These are phyloP conservation scores for Pisolithus orientalis DNA, from an alignment of 768 basidiomycete genomes.

Conservation along the genomic window DNA sequence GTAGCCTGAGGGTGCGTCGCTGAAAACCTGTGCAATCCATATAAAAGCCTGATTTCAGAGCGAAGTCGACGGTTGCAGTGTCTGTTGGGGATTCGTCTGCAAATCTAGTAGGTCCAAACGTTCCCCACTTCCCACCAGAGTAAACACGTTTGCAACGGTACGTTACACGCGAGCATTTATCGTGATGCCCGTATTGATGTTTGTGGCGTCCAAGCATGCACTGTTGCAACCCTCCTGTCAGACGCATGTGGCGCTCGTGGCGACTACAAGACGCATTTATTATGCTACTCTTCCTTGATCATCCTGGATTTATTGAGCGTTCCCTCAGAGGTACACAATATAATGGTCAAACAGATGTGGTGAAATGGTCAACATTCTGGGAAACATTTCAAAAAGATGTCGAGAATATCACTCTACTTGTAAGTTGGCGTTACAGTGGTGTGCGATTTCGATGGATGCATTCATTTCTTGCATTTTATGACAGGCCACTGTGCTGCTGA, in stretches of 20 bases:
- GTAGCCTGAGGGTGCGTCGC: too few species aligned
- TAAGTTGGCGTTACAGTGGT: neutral
- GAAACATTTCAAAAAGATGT: neutral
- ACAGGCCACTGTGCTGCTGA: neutral
- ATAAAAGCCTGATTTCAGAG: too few species aligned
- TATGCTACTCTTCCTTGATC: neutral
- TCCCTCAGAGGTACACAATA: neutral
- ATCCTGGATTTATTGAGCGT: neutral
- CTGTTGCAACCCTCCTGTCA: neutral
- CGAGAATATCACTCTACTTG: neutral
- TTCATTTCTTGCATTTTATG: neutral
- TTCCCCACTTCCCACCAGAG: too few species aligned
- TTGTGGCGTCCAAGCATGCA: neutral
- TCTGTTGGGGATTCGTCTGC: too few species aligned
- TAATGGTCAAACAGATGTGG: neutral
- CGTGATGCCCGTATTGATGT: neutral
- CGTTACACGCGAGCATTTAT: too few species aligned
- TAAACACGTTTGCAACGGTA: too few species aligned
- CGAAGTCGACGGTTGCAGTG: too few species aligned
- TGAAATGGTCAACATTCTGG: neutral
- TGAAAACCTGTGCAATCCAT: too few species aligned
- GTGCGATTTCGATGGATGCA: neutral
- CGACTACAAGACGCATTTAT: neutral
- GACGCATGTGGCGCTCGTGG: neutral
- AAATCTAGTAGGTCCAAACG: too few species aligned